phyloP scores from a whole-genome alignment of 768 basidiomycete species.

The Agrocybe chaxingu region DNA sequence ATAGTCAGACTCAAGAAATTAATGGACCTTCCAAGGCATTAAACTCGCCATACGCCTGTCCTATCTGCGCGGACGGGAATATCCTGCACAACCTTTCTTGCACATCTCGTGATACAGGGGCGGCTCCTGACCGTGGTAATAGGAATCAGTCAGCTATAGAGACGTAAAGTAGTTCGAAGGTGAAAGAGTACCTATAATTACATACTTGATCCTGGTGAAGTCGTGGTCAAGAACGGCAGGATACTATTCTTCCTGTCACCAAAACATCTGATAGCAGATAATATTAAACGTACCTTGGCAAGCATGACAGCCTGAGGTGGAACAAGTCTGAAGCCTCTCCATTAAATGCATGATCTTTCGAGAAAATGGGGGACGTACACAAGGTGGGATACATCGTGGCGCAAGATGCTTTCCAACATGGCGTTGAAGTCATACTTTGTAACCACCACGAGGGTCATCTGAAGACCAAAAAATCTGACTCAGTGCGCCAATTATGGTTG shows the following conservation, averaged over 20 bases:
- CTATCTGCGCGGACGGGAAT: conserved; percentile 50
- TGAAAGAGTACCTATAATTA: conserved; percentile 38
- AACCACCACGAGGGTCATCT: conserved; percentile 53
- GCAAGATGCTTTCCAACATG: conserved; percentile 44
- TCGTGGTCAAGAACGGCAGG: conserved; percentile 41
- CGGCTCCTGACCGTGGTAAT: conserved; percentile 39
- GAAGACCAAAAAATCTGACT: background rate
- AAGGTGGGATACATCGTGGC: conserved; percentile 47
- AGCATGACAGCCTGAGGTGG: conserved; percentile 47
- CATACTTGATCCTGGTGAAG: conserved; percentile 33
- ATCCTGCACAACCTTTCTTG: conserved; percentile 39
- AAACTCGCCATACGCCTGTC: conserved; percentile 57
- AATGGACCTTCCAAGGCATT: background rate
- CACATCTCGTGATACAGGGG: conserved; percentile 53
- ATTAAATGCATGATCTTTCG: background rate
- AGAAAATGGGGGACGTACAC: conserved; percentile 25
- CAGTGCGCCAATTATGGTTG: background rate
- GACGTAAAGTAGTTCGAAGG: background rate
- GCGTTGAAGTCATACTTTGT: conserved; percentile 40
- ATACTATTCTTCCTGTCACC: conserved; percentile 26
- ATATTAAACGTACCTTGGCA: conserved; percentile 40
- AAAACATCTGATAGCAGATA: too few species aligned
- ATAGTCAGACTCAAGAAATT: background rate
- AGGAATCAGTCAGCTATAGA: conserved; percentile 22
- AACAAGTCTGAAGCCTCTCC: conserved; percentile 30